Evolutionary conservation across 2,329 filamentous ascomycete species (phyloP), one percentile per base, ranked within the genome.

Genomic region (Beauveria asiatica): DNA sequence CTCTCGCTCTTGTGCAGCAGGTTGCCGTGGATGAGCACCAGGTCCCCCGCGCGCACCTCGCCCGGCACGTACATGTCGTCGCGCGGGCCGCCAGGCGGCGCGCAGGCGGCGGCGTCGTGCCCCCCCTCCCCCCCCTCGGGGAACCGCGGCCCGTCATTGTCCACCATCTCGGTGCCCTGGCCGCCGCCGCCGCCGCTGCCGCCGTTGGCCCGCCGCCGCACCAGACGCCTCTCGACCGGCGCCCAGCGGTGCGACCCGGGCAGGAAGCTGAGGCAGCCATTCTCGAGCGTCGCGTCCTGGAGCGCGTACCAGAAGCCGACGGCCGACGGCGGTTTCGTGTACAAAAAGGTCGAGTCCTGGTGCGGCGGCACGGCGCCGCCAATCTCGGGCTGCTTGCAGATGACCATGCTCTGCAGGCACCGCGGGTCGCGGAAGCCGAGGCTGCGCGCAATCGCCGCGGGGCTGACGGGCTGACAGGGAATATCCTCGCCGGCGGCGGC

Each of bases 261-360:
- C 65, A 91, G 82, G 75, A 97, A 96, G 64, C 87, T 90, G 69
- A 99, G 73, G 68, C 92, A 96, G 1, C 92, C 94, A 72, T 99
- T 99, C 71, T 87, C 85, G 1, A 80, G 77, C 8, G 89, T 93
- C 23, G 91, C 90, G 73, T 97, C 93, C 76, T 99, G 92, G 44
- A 99, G 82, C 13, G 94, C 94, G 73, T 97, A 96, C 94, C 94
- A 99, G 77, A 93, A 97, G 0, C 94, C 94, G 2, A 97, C 89
- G 0, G 94, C 94, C 44, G 84, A 89, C 1, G 93, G 93, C 42
- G 90, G 88, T 65, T 92, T 78, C 1, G 94, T 97, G 72, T 96
- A 97, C 63, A 99, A 67, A 67, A 97, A 99, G 1, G 91, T 92
- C 65, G 84, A 90, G 74, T 97, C 93, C 75, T 96, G 92, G 72